Base-by-base conservation (phyloP, 2,329 filamentous ascomycete species). In the Calycina herbarum region DNA sequence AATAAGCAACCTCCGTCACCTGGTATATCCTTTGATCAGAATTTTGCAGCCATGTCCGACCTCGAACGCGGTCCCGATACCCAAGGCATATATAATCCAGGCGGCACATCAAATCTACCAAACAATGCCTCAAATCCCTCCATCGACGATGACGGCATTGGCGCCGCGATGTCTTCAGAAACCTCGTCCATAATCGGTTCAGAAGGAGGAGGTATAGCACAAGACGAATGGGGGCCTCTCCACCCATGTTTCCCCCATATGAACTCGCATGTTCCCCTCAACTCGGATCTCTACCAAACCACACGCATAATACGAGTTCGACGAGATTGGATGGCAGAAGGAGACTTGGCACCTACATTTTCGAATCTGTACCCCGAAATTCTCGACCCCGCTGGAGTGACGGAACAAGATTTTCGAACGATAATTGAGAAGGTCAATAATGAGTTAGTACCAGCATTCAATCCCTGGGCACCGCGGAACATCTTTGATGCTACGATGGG, bases 311-410 rank as follows among this genome's bases (percentile, higher is more conserved):
- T 99, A 73, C 89, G 95, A 17, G 90, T 99, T 68, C 89, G 89
- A 65, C 86, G 95, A 54, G 95, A 99, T 78, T 99, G 94, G 91
- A 89, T 98, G 79, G 78, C 94, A 35, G 86, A 89, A 67, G 95
- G 94, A 42, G 95, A 99, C 77, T 81, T 97, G 33, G 94, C 94
- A 1, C 95, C 95, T 0, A 93, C 94, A 0, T 98, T 96, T 76
- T 95, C 92, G 17, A 97, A 98, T 73, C 82, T 97, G 2, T 99
- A 99, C 74, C 95, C 95, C 0, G 95, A 99, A 76, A 96, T 99
- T 65, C 82, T 99, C 7, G 94, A 97, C 70, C 92, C 93, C 0
- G 87, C 86, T 0, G 87, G 94, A 38, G 80, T 99, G 56, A 85
- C 87, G 0, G 95, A 99, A 77, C 89, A 89, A 66, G 92, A 96